These are phyloP conservation scores for Arctium minus DNA, from an alignment of 129 eudicot genomes.

Conservation along the genomic window DNA sequence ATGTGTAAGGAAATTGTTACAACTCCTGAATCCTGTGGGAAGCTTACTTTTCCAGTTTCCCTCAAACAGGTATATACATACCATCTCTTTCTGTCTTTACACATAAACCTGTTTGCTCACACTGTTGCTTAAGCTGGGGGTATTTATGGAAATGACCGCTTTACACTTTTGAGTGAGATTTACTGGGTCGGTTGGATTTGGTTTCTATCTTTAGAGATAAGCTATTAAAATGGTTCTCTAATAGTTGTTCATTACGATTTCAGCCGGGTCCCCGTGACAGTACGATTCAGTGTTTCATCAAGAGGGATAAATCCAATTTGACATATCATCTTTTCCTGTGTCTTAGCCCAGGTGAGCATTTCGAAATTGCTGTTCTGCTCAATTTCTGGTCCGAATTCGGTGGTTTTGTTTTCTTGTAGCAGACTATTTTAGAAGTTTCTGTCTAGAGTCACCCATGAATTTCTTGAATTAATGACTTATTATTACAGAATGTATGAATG, in stretches of 20 bases:
- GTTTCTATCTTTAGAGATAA: neutral
- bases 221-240: neutral
- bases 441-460: neutral
- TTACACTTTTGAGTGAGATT: neutral
- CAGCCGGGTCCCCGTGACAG: constrained; percentile 92
- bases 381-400: neutral
- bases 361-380: constrained; percentile 1
- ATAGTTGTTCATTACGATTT: neutral
- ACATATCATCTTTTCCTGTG: constrained; percentile 77
- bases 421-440: neutral
- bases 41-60: constrained; percentile 82
- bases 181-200: neutral
- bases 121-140: neutral
- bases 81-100: neutral
- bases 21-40: constrained; percentile 71
- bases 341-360: constrained; percentile 73
- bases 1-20: constrained; percentile 82
- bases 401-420: neutral
- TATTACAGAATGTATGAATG: neutral
- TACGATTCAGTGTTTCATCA: constrained; percentile 75
- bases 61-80: constrained; percentile 57
- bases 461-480: neutral
- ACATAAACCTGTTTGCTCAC: too few species aligned
- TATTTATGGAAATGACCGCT: neutral
- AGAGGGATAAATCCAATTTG: constrained; percentile 74